These are phyloP conservation scores for Colletotrichum tropicale DNA, from an alignment of 2,329 filamentous ascomycete species.

Conservation along the genomic window DNA sequence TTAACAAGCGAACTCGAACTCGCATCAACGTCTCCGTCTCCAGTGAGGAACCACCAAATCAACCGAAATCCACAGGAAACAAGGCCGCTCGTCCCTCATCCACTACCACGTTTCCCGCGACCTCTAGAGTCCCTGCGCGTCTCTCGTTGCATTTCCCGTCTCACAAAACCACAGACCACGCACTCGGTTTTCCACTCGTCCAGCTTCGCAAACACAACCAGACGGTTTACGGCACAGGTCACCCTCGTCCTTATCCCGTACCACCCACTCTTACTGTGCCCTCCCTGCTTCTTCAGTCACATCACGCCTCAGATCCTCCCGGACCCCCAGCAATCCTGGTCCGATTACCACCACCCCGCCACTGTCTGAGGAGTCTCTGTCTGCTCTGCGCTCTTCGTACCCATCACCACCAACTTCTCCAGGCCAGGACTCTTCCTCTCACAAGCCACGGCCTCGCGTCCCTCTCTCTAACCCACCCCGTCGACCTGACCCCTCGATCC, in stretches of 20 bases:
- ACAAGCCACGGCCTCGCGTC: not conserved
- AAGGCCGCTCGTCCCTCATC: not conserved
- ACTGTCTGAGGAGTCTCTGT: not conserved
- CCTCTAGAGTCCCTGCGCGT: not conserved
- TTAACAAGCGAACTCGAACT: not conserved
- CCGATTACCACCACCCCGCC: not conserved
- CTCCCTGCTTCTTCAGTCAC: not conserved
- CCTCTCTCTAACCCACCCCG: not conserved
- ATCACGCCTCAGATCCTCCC: not conserved
- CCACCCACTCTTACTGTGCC: not conserved
- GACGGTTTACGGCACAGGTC: not conserved
- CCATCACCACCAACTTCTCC: not conserved
- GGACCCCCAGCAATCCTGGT: conserved; percentile 4
- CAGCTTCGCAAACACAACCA: not conserved
- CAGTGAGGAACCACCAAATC: not conserved
- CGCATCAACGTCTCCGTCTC: not conserved
- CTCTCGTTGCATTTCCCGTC: conserved; percentile 18
- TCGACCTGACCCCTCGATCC: not conserved
- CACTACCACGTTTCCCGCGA: not conserved
- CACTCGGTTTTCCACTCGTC: not conserved
- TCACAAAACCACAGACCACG: conserved; percentile 5
- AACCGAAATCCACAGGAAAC: not conserved
- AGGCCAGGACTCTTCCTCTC: not conserved
- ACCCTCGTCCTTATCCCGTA: not conserved
- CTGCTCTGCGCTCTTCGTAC: not conserved